Evolutionary conservation across 305 asterid genomes (phyloP).

Genomic region (Fraxinus ornus): DNA sequence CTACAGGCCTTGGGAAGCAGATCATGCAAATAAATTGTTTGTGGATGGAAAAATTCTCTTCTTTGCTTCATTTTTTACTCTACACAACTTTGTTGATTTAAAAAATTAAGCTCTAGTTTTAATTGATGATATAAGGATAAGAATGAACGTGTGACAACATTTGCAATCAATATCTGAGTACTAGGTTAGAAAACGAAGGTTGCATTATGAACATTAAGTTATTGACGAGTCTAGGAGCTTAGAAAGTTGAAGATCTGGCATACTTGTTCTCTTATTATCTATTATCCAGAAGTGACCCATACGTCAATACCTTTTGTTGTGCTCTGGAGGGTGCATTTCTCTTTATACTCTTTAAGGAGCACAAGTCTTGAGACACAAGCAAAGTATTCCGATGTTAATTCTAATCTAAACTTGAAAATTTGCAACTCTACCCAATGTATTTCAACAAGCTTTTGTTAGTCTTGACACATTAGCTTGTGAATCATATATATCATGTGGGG

Average conservation of each 20-base stretch:
- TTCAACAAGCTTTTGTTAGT: background rate
- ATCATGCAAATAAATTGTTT: background rate
- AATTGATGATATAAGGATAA: no score
- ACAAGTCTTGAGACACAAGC: background rate
- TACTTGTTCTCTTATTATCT: background rate
- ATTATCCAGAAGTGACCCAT: background rate
- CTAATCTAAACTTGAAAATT: background rate
- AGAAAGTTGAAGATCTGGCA: background rate
- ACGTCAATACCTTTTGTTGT: background rate
- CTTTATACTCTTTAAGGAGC: background rate
- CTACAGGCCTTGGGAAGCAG: background rate
- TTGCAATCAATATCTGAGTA: background rate
- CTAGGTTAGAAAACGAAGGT: background rate
- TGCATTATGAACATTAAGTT: background rate
- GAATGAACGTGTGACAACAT: no score
- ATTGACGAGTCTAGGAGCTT: background rate
- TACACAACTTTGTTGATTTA: background rate
- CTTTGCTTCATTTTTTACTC: background rate
- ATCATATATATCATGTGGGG: background rate
- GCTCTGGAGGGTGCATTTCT: background rate
- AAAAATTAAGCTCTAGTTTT: background rate
- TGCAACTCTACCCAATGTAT: background rate
- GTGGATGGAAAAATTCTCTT: background rate
- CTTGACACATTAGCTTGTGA: background rate
- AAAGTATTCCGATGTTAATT: background rate